A percentile compares a stretch with the other conserved stretches of the same genome.
Conservation (phyloP, 1,284 basidiomycete species). For the Sporisorium graminicola region DNA sequence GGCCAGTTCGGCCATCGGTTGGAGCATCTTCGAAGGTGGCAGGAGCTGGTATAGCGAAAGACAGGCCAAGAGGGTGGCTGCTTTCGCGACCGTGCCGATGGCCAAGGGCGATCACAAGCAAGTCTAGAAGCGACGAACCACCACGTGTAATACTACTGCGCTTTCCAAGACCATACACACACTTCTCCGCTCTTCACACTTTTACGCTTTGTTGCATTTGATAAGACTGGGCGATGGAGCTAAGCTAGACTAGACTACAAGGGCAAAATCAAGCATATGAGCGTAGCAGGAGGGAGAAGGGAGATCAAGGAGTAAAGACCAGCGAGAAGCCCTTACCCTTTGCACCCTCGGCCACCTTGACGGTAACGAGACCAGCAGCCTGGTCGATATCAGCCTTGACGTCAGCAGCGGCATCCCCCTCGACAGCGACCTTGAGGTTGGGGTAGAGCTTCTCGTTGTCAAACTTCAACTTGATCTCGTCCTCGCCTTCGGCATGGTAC, state of each 20-base stretch:
- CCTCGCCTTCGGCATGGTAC: slow-evolving; percentile 48
- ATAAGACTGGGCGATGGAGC: background rate
- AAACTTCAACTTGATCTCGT: slow-evolving; percentile 51
- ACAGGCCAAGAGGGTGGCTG: slow-evolving; percentile 12
- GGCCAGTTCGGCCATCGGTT: slow-evolving; percentile 65
- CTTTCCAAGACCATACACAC: background rate
- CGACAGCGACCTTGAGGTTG: slow-evolving; percentile 43
- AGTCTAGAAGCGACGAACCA: slow-evolving; percentile 10
- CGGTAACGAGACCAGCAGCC: slow-evolving; percentile 41
- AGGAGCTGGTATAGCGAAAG: slow-evolving; percentile 50
- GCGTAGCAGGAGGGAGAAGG: no score
- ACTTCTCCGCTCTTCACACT: background rate
- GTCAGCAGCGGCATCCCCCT: slow-evolving; percentile 47
- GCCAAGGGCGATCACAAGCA: slow-evolving; percentile 16
- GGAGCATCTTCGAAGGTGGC: slow-evolving; percentile 67
- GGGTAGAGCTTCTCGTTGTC: slow-evolving; percentile 58
- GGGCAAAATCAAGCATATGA: no score
- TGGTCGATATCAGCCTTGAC: slow-evolving; percentile 48
- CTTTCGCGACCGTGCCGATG: background rate
- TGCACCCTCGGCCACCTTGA: slow-evolving; percentile 49
- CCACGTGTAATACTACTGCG: background rate
- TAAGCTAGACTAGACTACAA: background rate
- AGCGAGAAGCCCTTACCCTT: slow-evolving; percentile 55
- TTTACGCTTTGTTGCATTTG: background rate
- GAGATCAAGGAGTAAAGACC: slow-evolving; percentile 42